Conservation (phyloP, 2,329 filamentous ascomycete species). For the Ciborinia camelliae region DNA sequence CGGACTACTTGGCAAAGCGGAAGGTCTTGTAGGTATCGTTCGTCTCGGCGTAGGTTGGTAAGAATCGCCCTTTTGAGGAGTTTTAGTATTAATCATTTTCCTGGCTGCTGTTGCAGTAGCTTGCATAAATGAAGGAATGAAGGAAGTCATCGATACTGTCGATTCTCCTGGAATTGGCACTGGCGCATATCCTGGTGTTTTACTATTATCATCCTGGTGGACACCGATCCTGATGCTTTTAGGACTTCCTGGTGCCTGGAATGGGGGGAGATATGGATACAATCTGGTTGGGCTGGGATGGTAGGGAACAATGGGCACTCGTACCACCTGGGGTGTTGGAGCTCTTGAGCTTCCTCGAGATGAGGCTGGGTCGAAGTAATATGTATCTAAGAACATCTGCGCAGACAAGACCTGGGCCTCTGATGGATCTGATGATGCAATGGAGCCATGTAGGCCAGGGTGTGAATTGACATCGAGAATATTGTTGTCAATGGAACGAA, state of each 20-base stretch:
- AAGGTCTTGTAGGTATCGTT: constrained; percentile 64
- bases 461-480: constrained; percentile 61
- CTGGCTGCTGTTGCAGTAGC: constrained; percentile 35
- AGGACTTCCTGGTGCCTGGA: constrained; percentile 31
- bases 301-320: constrained; percentile 37
- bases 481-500: constrained; percentile 71
- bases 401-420: constrained; percentile 77
- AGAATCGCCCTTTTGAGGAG: constrained; percentile 50
- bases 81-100: constrained; percentile 37
- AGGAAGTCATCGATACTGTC: constrained; percentile 22
- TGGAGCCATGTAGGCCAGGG: constrained; percentile 65
- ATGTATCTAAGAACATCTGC: constrained; percentile 71
- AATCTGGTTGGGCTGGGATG: constrained; percentile 25
- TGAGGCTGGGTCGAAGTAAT: constrained; percentile 65
- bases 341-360: constrained; percentile 62
- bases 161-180: constrained; percentile 19
- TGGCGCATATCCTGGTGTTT: constrained; percentile 18
- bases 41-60: constrained; percentile 53
- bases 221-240: constrained; percentile 32
- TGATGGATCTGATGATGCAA: constrained; percentile 73
- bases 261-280: constrained; percentile 27
- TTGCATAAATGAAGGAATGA: constrained; percentile 35
- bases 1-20: constrained; percentile 69
- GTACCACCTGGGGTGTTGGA: constrained; percentile 66
- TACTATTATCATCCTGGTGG: constrained; percentile 20